A percentile compares a stretch with the other conserved stretches of the same genome.
These are phyloP conservation scores for Epichloe coenophiala DNA, from an alignment of 2,329 filamentous ascomycete species.

Conservation along the genomic window DNA sequence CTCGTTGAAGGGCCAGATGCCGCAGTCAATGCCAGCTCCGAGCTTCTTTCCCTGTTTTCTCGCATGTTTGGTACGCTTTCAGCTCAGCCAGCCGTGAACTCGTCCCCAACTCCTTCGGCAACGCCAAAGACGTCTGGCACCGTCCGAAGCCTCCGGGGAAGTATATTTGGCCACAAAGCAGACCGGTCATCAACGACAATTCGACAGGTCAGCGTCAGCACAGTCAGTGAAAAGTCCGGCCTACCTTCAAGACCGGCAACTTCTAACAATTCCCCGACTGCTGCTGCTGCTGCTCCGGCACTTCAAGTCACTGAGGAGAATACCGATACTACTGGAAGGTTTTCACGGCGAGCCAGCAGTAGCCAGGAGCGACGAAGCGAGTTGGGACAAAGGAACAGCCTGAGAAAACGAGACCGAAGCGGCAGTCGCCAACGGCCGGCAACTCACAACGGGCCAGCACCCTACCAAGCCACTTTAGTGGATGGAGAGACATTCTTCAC, in stretches of 20 bases:
- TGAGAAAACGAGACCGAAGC: slow-evolving; percentile 40
- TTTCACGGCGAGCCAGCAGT: slow-evolving; percentile 22
- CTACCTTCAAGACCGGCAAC: slow-evolving; percentile 21
- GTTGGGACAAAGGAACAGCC: slow-evolving; percentile 34
- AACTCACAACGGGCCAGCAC: too few species aligned
- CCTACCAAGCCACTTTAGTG: too few species aligned
- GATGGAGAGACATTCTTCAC: slow-evolving; percentile 40
- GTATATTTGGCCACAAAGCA: slow-evolving; percentile 57
- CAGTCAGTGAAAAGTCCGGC: slow-evolving; percentile 23
- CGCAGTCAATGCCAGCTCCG: slow-evolving; percentile 78
- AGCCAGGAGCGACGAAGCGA: slow-evolving; percentile 28
- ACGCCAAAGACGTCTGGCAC: slow-evolving; percentile 62
- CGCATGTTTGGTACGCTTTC: slow-evolving; percentile 55
- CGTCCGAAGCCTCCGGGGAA: slow-evolving; percentile 54
- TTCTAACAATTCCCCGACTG: slow-evolving; percentile 26
- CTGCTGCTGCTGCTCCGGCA: slow-evolving; percentile 44
- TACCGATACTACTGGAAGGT: slow-evolving; percentile 21
- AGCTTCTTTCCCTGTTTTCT: slow-evolving; percentile 70
- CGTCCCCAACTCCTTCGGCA: slow-evolving; percentile 28
- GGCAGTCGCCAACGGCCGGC: slow-evolving; percentile 31
- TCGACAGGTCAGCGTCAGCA: slow-evolving; percentile 24
- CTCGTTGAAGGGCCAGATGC: slow-evolving; percentile 69
- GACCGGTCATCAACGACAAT: slow-evolving; percentile 31
- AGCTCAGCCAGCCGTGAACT: slow-evolving; percentile 31
- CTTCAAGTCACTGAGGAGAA: slow-evolving; percentile 66